Base-by-base conservation (phyloP, 2,329 filamentous ascomycete species). In the Penicillium janthinellum region DNA sequence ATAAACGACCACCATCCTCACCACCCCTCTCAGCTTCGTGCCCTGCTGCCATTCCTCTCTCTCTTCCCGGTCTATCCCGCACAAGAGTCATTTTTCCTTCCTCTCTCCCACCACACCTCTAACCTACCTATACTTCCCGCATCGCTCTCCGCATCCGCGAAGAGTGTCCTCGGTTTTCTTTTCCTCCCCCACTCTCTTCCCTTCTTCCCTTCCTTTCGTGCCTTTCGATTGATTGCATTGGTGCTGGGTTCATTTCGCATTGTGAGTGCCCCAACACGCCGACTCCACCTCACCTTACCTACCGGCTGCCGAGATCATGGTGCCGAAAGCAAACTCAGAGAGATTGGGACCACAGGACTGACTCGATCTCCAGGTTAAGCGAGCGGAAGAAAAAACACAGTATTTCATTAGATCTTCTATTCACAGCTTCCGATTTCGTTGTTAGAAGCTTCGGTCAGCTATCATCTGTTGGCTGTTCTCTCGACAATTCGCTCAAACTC, bases 211-310 rank as follows among this genome's bases (percentile, higher is more conserved):
- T 62, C 49, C 45, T 53, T 61, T 53, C 56, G 57, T 48, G 34
- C 34, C 58, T 54, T 59, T 60, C 61, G 67, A 67, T 65, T 67
- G 59, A 47, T 64, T 63, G 60, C 64, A 64, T 64, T 68, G 59
- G 39, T 65, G 54, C 50, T 59, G 64, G 54, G 65, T 69, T 50
- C 58, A 65, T 63, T 63, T 71, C 67, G 70, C 70, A 71, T 71
- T 71, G 71, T 73, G 60, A 66, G 70, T 71, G 54, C 60, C 50
- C 51, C 51, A 22, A 28, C 10, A 20, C n/a, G 17, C 38, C 28
- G 49, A 47, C 39, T 45, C 25, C 52, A 45, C 52, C 7, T 38
- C 8, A 8, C 17, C 48, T 48, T 39, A 20, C 54, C 54, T 55
- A 56, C 53, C 45, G 35, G 51, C n/a, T 53, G 20, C 41, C 28